Conservation (phyloP, 2,329 filamentous ascomycete species). For the Colletotrichum tofieldiae region DNA sequence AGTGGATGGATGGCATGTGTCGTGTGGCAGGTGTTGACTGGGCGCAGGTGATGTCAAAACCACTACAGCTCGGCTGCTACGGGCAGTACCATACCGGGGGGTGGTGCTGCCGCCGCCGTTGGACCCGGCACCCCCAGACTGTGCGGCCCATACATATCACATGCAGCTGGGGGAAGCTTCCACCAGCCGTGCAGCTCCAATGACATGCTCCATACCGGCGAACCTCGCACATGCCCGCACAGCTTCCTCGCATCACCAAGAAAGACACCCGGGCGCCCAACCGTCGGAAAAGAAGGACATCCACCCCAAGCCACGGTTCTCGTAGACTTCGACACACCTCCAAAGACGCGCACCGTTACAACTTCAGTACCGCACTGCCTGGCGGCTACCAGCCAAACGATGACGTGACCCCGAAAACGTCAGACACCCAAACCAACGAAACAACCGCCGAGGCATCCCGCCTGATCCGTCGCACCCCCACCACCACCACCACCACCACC, state of each 20-base stretch:
- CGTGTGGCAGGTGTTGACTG: constrained; percentile 15
- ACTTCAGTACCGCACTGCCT: not conserved
- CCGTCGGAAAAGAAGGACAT: not conserved
- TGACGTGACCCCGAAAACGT: constrained; percentile 40
- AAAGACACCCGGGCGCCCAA: not conserved
- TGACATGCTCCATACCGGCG: constrained; percentile 17
- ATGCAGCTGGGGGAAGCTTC: constrained; percentile 35
- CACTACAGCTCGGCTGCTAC: constrained; percentile 5
- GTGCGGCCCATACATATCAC: constrained; percentile 28
- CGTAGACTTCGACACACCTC: not conserved
- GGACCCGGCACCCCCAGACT: constrained; percentile 12
- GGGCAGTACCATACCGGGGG: not conserved
- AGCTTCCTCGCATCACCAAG: not conserved
- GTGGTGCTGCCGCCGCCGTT: constrained; percentile 11
- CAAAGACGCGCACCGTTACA: not conserved
- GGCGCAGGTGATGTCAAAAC: constrained; percentile 16
- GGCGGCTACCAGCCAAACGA: constrained; percentile 24
- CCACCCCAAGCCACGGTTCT: not conserved
- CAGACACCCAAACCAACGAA: constrained; percentile 24
- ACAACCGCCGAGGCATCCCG: constrained; percentile 30
- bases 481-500: constrained; percentile 7
- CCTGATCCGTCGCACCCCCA: constrained; percentile 18
- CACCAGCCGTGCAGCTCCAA: constrained; percentile 21
- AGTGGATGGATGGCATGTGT: constrained; percentile 1
- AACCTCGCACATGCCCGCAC: not conserved